Percentiles rank a stretch among this genome's conserved stretches.
These are phyloP conservation scores for Gossypium bickii DNA, from an alignment of 345 rosid species.

Conservation along the genomic window DNA sequence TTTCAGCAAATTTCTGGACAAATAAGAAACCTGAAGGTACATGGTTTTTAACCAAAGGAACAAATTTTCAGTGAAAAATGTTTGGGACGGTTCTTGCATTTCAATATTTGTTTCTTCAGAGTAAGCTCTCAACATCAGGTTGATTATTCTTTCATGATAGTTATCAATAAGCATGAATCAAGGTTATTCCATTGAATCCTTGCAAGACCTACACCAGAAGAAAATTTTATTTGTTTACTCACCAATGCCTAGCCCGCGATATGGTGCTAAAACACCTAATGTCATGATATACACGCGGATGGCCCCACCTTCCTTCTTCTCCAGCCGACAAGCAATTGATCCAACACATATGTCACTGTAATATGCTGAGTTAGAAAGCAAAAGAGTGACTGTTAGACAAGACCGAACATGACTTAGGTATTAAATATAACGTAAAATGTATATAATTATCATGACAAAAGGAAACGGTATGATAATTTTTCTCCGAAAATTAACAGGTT, in stretches of 20 bases:
- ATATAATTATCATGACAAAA: neutral
- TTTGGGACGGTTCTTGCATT: neutral
- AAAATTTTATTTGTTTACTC: constrained; percentile 26
- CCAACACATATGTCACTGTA: constrained; percentile 94
- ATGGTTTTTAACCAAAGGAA: neutral
- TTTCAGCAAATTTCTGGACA: neutral
- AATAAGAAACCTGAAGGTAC: neutral
- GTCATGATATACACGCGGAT: constrained; percentile 90
- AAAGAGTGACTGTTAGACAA: neutral
- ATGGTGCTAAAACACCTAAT: constrained; percentile 92
- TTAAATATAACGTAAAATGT: neutral
- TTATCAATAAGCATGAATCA: neutral
- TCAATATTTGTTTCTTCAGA: neutral
- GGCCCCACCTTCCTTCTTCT: constrained; percentile 80
- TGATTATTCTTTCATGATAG: neutral
- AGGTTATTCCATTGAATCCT: neutral
- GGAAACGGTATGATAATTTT: neutral
- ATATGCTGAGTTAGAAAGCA: constrained; percentile 52
- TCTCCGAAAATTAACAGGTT: neutral
- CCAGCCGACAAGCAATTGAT: constrained; percentile 88
- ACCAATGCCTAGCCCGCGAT: constrained; percentile 94
- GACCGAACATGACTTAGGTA: neutral
- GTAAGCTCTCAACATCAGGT: too few relatives aligned
- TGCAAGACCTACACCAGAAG: neutral
- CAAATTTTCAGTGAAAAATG: neutral